Conservation (phyloP, 768 basidiomycete species). For the Thelephora ganbajun region DNA sequence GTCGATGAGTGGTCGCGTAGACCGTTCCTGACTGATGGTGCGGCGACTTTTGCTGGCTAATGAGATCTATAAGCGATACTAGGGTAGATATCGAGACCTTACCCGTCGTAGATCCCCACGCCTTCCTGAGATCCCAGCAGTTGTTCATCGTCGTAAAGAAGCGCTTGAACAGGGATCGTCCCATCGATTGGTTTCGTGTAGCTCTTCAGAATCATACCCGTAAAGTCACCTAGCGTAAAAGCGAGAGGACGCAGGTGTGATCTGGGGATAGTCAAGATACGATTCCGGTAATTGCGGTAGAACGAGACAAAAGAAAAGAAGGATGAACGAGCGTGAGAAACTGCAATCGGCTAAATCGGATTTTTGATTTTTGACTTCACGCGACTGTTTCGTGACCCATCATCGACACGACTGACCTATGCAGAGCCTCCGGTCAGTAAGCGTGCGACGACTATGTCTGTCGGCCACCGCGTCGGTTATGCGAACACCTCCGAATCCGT, state of each 20-base stretch:
- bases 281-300: neutral
- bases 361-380: neutral
- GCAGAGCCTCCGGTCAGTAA: neutral
- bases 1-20: conserved; percentile 67
- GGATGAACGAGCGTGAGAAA: neutral
- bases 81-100: conserved; percentile 14
- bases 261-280: neutral
- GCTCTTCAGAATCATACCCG: conserved; percentile 17
- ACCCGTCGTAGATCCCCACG: conserved; percentile 93
- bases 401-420: neutral
- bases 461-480: neutral
- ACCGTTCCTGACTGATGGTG: conserved; percentile 64
- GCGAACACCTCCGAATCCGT: neutral
- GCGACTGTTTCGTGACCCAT: neutral
- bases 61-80: conserved; percentile 1
- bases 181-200: conserved; percentile 52
- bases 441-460: neutral
- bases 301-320: neutral
- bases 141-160: conserved; percentile 73
- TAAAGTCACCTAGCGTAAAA: neutral
- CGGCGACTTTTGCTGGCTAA: conserved; percentile 70
- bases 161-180: conserved; percentile 61
- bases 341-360: neutral
- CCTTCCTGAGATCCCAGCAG: conserved; percentile 57
- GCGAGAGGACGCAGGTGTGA: neutral